These are phyloP conservation scores for Cercospora brassicicola DNA, from an alignment of 2,329 filamentous ascomycete species.

Conservation along the genomic window DNA sequence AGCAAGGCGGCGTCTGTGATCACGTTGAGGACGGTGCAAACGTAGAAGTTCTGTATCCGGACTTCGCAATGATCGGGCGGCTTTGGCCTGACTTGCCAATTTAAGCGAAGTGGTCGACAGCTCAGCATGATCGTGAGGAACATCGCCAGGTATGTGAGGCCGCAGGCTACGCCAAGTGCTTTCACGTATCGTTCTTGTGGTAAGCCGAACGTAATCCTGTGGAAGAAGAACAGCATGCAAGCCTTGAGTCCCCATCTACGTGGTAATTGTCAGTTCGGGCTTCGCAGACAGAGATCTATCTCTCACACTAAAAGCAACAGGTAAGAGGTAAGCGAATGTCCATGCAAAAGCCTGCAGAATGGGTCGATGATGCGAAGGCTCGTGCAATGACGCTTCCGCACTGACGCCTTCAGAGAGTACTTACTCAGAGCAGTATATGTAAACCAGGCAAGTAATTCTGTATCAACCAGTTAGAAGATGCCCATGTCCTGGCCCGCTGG, in stretches of 20 bases:
- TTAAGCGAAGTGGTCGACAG: conserved; percentile 34
- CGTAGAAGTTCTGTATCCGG: conserved; percentile 37
- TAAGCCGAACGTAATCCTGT: conserved; percentile 39
- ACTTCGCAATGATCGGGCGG: conserved; percentile 36
- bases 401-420: not conserved
- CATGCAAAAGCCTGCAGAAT: not conserved
- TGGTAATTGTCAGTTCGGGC: conserved; percentile 15
- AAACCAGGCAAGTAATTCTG: conserved; percentile 44
- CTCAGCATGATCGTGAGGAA: conserved; percentile 38
- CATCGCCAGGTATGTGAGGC: conserved; percentile 37
- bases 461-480: not conserved
- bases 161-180: conserved; percentile 32
- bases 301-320: not conserved
- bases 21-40: conserved; percentile 37
- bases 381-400: not conserved
- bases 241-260: conserved; percentile 36
- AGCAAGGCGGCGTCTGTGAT: conserved; percentile 40
- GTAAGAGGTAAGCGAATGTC: conserved; percentile 1
- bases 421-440: conserved; percentile 21
- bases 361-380: not conserved
- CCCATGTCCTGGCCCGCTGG: not conserved
- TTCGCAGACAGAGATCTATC: not conserved
- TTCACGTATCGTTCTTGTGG: conserved; percentile 38
- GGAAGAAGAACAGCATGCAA: conserved; percentile 35
- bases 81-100: conserved; percentile 36